A percentile compares a stretch with the other conserved stretches of the same genome.
Conservation (phyloP, 2,329 filamentous ascomycete genomes). For the Fusarium tupiense region DNA sequence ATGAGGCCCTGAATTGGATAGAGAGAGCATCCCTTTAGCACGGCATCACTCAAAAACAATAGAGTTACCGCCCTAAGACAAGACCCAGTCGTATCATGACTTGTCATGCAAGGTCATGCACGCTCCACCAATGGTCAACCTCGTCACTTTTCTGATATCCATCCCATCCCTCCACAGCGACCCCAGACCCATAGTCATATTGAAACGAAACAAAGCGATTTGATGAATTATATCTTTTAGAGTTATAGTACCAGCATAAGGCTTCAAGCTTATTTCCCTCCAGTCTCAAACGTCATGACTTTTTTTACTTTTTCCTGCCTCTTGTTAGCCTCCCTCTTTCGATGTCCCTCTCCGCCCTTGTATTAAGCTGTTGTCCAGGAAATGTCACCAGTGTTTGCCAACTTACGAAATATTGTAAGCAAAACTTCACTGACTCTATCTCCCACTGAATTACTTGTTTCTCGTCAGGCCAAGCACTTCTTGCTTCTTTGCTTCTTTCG, state of each 20-base stretch:
- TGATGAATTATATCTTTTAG: background rate
- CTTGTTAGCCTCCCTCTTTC: slow-evolving; percentile 4
- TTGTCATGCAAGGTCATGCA: slow-evolving; percentile 17
- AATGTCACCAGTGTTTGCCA: background rate
- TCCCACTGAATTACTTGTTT: slow-evolving; percentile 3
- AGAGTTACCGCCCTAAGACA: slow-evolving; percentile 16
- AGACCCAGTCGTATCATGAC: slow-evolving; percentile 29
- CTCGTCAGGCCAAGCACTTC: slow-evolving; percentile 1
- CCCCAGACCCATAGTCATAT: background rate
- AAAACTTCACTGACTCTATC: background rate
- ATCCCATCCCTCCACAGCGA: slow-evolving; percentile 5
- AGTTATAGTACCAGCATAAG: slow-evolving; percentile 10
- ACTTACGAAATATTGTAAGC: background rate
- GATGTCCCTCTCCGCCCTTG: background rate
- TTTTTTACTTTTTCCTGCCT: slow-evolving; percentile 3
- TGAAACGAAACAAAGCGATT: slow-evolving; percentile 17
- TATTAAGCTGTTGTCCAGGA: background rate
- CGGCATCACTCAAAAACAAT: background rate
- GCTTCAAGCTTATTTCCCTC: slow-evolving; percentile 27
- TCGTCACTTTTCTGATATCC: slow-evolving; percentile 11
- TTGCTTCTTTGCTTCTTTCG: background rate
- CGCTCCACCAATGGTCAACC: slow-evolving; percentile 33
- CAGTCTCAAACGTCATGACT: slow-evolving; percentile 32
- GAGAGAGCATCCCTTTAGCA: background rate
- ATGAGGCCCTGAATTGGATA: background rate